Percentiles rank a stretch among this genome's conserved stretches.
phyloP scores from a whole-genome alignment of 148 eudicot species.

The Nepenthes gracilis region DNA sequence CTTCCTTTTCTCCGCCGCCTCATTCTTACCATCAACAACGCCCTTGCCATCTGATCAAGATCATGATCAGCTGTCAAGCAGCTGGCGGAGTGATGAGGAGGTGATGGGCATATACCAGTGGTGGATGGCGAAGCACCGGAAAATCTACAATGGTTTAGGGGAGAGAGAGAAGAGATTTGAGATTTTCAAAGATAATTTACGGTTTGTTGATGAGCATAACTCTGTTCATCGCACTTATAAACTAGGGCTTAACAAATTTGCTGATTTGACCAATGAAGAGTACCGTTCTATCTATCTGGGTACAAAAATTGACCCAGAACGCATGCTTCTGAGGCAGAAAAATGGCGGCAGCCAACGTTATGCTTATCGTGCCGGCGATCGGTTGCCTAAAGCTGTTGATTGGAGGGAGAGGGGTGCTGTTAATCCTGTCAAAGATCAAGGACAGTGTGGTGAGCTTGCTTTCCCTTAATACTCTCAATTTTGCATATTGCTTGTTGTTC shows the following conservation, averaged over 20 bases:
- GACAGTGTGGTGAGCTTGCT: constrained; percentile 53
- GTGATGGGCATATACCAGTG: constrained; percentile 35
- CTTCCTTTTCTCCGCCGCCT: no score
- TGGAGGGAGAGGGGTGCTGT: constrained; percentile 83
- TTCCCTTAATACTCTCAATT: not conserved
- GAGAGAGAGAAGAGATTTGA: constrained; percentile 42
- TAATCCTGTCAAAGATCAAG: constrained; percentile 71
- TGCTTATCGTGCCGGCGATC: constrained; percentile 30
- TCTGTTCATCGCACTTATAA: constrained; percentile 38
- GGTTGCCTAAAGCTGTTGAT: constrained; percentile 58
- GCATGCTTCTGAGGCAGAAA: constrained; percentile 24
- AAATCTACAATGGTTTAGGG: constrained; percentile 48
- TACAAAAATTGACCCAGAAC: constrained; percentile 28
- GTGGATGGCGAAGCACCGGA: constrained; percentile 64
- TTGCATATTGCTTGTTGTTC: not conserved
- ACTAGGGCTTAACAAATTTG: constrained; percentile 72
- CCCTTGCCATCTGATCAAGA: no score
- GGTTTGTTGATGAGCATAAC: constrained; percentile 63
- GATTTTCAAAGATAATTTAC: constrained; percentile 64
- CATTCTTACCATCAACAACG: no score
- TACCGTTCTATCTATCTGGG: constrained; percentile 58
- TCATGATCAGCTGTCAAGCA: no score
- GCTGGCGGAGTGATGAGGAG: constrained; percentile 34
- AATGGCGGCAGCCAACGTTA: constrained; percentile 43
- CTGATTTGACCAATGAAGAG: constrained; percentile 77